phyloP scores from a whole-genome alignment of 2,329 filamentous ascomycete species.

The Cladophialophora chaetospira region DNA sequence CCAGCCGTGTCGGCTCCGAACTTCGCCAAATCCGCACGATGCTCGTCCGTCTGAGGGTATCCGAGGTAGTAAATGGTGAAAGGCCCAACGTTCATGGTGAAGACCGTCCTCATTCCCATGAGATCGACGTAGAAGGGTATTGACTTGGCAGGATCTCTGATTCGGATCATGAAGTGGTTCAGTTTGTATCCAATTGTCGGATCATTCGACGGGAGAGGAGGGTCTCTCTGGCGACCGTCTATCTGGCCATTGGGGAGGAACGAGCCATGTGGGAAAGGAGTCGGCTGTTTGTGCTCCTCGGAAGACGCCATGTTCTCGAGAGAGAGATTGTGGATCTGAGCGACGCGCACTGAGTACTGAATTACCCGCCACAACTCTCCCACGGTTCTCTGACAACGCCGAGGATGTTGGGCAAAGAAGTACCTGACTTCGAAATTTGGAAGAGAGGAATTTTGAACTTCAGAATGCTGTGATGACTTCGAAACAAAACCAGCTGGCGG shows the following conservation, averaged over 20 bases:
- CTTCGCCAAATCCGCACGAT: slow-evolving; percentile 34
- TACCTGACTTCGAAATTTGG: too few species aligned
- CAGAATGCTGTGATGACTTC: too few species aligned
- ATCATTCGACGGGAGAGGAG: slow-evolving; percentile 34
- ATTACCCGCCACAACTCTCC: too few species aligned
- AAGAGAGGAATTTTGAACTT: too few species aligned
- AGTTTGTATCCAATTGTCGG: slow-evolving; percentile 40
- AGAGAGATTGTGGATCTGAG: too few species aligned
- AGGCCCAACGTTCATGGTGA: slow-evolving; percentile 43
- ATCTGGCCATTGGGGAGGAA: slow-evolving; percentile 39
- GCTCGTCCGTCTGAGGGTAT: slow-evolving; percentile 38
- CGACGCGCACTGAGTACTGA: too few species aligned
- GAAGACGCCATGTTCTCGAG: neutral
- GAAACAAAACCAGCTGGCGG: too few species aligned
- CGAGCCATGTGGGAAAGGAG: slow-evolving; percentile 34
- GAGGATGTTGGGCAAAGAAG: too few species aligned
- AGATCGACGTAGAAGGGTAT: slow-evolving; percentile 44
- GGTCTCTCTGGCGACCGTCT: slow-evolving; percentile 36
- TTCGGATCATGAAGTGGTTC: slow-evolving; percentile 44
- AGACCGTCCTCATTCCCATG: slow-evolving; percentile 45
- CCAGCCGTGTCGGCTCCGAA: slow-evolving; percentile 38
- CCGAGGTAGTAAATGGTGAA: slow-evolving; percentile 47
- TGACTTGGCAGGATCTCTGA: slow-evolving; percentile 39
- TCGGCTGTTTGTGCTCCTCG: slow-evolving; percentile 10
- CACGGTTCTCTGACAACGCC: too few species aligned